These are phyloP conservation scores for Aspergillus udagawae DNA, from an alignment of 2,329 filamentous ascomycete genomes.

Conservation along the genomic window DNA sequence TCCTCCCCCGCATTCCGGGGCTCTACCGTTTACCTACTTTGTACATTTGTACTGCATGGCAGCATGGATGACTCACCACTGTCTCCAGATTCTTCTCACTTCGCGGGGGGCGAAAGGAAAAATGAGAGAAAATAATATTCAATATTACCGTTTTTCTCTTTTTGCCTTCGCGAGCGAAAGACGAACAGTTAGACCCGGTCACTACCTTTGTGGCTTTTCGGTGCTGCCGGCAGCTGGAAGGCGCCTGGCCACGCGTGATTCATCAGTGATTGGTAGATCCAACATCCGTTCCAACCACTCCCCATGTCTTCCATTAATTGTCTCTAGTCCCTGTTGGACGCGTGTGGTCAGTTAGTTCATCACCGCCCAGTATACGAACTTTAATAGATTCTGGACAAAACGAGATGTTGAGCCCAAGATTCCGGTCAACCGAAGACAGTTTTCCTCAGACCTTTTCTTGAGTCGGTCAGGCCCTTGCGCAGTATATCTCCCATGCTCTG, in stretches of 20 bases:
- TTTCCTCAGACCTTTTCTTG: neutral
- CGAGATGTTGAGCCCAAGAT: neutral
- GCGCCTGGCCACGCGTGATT: neutral
- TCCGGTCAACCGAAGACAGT: neutral
- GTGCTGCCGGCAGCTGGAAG: neutral
- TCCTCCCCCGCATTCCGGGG: conserved; percentile 6
- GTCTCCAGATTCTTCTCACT: neutral
- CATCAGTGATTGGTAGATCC: neutral
- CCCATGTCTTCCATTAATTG: neutral
- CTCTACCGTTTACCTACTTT: too few relatives aligned
- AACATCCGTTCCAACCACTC: neutral
- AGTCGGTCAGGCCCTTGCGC: neutral
- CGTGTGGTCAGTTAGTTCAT: neutral
- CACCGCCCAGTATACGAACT: neutral
- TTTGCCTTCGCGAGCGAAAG: neutral
- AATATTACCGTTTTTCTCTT: too few relatives aligned
- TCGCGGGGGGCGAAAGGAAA: neutral
- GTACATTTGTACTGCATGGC: neutral
- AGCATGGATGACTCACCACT: neutral
- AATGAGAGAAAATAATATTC: too few relatives aligned
- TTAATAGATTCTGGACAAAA: neutral
- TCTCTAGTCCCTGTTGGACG: neutral
- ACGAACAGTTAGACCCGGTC: neutral
- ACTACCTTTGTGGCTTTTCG: neutral
- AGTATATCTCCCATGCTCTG: neutral